These are phyloP conservation scores for Plasmodium coatneyi DNA, from an alignment of 169 alveolate species.

Conservation along the genomic window DNA sequence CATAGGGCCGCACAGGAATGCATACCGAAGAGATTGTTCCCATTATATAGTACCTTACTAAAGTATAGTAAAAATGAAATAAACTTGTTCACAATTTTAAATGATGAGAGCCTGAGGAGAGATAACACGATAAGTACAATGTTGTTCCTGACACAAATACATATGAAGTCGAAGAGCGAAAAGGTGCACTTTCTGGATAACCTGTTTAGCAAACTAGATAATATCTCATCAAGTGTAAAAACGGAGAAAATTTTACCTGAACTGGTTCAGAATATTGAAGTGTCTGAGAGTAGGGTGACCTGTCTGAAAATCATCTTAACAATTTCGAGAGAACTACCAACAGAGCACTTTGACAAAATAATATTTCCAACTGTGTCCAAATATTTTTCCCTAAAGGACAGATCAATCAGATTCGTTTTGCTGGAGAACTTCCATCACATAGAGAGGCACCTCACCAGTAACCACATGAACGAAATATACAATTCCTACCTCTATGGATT, in stretches of 20 bases:
- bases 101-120: slow-evolving; percentile 67
- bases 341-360: slow-evolving; percentile 25
- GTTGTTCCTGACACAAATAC: slow-evolving; percentile 78
- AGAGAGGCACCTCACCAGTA: slow-evolving; percentile 19
- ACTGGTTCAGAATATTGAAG: slow-evolving; percentile 43
- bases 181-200: slow-evolving; percentile 69
- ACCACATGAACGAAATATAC: slow-evolving; percentile 53
- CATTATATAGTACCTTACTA: slow-evolving; percentile 24
- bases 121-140: slow-evolving; percentile 73
- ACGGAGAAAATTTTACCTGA: slow-evolving; percentile 72
- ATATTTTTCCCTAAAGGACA: slow-evolving; percentile 52
- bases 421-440: slow-evolving; percentile 33
- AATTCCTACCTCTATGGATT: slow-evolving; percentile 76
- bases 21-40: slow-evolving; percentile 8
- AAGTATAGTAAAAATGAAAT: slow-evolving; percentile 39
- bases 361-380: slow-evolving; percentile 20
- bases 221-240: slow-evolving; percentile 75
- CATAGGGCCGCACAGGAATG: background rate
- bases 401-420: slow-evolving; percentile 41
- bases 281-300: slow-evolving; percentile 29
- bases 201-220: slow-evolving; percentile 68
- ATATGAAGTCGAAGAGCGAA: slow-evolving; percentile 77
- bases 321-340: slow-evolving; percentile 35
- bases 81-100: slow-evolving; percentile 51
- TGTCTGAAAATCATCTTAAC: slow-evolving; percentile 47